Base-by-base conservation (phyloP, 495 filamentous ascomycete species). In the Aspergillus homomorphus region DNA sequence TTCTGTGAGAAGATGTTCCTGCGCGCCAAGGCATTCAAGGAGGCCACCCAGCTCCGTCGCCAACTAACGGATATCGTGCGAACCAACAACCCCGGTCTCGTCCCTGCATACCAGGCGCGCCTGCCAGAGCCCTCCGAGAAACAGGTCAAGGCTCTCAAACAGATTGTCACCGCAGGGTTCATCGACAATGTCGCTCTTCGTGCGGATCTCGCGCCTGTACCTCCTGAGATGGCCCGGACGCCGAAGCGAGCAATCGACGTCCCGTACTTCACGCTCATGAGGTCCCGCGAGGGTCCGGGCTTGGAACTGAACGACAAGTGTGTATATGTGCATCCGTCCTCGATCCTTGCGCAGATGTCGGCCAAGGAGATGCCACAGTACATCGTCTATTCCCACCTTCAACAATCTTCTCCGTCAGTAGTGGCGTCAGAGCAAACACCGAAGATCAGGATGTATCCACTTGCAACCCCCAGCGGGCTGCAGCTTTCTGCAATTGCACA, bases 151-250 rank as follows among this genome's bases (percentile, higher is more conserved):
- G 85, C 90, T 0, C 80, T 99, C 9, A 92, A 92, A 65, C 91
- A 96, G 68, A 92, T 98, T 66, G 83, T 90, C 50, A 89, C 92
- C 0, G 89, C 92, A 0, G 95, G 92, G 3, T 99, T 96, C 77
- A 87, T 99, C 62, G 95, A 98, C 75, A 88, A 97, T 57, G 81
- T 99, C 51, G 95, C 95, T 52, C 93, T 98, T 66, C 90, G 94
- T 58, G 91, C 91, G 3, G 92, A 98, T 69, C 78, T 93, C 10
- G 78, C 89, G 0, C 89, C 91, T 4, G 79, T 79, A 18, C 89
- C 91, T 1, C 89, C 89, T 2, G 86, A 88, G 54, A 78, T 84
- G 57, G 69, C 77, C 4, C 80, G 89, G 19, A 90, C 89, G 38
- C 89, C 91, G 0, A 87, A 83, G 46, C 82, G 88, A 46, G 90